Base-by-base conservation (phyloP, 176 grass and related monocot species). In the Oryza meridionalis region DNA sequence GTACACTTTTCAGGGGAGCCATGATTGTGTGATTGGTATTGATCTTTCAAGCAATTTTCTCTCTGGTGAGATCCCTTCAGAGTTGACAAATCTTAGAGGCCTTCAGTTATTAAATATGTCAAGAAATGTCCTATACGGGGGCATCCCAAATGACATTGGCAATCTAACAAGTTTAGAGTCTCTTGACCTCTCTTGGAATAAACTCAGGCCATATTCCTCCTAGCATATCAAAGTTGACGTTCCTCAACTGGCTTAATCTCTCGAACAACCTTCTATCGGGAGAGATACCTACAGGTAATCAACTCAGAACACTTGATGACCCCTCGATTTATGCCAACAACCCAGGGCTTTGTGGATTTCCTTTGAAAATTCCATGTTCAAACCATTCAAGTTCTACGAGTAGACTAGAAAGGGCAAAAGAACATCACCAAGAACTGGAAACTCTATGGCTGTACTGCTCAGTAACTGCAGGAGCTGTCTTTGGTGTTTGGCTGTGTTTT, bases 161-260 rank as follows among this genome's bases (percentile, higher is more conserved):
- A 33, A 75, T 5, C 26, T 86, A 0, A 24, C 1, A 59, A 4
- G 44, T 3, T 5, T 87, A 4, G 85, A 81, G 40, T 81, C 11
- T 0, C 78, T 75, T 44, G 85, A 87, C 33, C 71, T 87, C 45
- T 75, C 77, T 32, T 59, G 47, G 46, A 86, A 87, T 33, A 25
- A 87, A 22, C 40, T 22, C 6, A 1, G 82, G 73, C 1, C 74
- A 22, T 61, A 84, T 84, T 70, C 82, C 82, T 43, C 27, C 19
- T 4, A 84, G 82, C 22, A 43, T 69, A 1, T 69, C 64, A 59
- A 0, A 32, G 0, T 31, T 77, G 12, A 14, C 1, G 6, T 69
- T 0, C 49, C 73, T 84, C 6, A 11, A 0, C 27, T 58, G 15
- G 1, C n/a, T 85, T 0, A 85, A 77, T 70, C 15, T 85, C 6